phyloP scores from a whole-genome alignment of 805 yeast genomes.

The Monosporozyma unispora region DNA sequence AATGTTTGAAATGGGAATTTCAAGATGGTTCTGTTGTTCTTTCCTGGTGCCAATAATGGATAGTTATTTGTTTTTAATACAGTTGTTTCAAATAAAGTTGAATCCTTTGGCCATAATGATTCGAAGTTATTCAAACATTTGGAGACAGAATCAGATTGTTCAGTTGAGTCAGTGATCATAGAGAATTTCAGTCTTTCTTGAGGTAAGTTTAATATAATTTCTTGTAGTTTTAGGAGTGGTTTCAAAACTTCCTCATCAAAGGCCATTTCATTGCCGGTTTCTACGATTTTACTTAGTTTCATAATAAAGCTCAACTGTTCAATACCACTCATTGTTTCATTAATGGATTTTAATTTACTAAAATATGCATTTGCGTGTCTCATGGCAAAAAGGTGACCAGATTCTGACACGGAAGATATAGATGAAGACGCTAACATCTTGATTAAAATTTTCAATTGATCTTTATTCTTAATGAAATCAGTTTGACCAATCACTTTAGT shows the following conservation, averaged over 20 bases:
- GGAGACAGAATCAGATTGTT: constrained; percentile 17
- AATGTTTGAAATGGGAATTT: constrained; percentile 83
- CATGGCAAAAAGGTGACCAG: constrained; percentile 81
- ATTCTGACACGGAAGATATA: constrained; percentile 68
- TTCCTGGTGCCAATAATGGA: constrained; percentile 1
- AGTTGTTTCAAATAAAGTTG: too few relatives aligned
- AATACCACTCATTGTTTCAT: constrained; percentile 64
- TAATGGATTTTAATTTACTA: constrained; percentile 49
- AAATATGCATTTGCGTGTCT: constrained; percentile 56
- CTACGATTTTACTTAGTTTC: constrained; percentile 43
- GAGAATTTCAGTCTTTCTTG: constrained; percentile 39
- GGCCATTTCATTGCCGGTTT: constrained; percentile 33
- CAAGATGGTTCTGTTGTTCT: constrained; percentile 34
- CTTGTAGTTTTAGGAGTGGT: constrained; percentile 45
- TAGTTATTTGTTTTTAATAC: constrained; percentile 2
- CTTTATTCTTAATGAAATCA: constrained; percentile 49
- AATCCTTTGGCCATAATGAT: neutral
- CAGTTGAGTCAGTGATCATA: constrained; percentile 48
- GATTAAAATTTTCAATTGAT: constrained; percentile 64
- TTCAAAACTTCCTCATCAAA: constrained; percentile 56
- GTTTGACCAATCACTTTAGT: constrained; percentile 60
- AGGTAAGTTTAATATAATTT: constrained; percentile 33
- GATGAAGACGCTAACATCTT: constrained; percentile 70
- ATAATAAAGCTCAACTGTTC: constrained; percentile 65
- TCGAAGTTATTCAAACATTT: constrained; percentile 25